Base-by-base conservation (phyloP, 192 early-diverging fungal genomes). In the Entophlyctis luteolus region DNA sequence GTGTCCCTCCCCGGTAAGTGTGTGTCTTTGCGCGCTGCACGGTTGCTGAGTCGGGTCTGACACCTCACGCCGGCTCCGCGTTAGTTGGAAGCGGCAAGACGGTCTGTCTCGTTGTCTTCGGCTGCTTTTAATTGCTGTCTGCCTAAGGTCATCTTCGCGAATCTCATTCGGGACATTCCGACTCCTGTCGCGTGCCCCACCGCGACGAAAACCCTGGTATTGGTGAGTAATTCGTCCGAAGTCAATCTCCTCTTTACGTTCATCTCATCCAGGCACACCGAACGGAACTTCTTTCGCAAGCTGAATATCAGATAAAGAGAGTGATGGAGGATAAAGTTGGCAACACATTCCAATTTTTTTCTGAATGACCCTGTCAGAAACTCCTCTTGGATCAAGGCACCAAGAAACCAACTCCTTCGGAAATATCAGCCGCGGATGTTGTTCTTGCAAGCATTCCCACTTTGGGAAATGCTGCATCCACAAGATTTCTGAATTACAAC, bases 11-110 rank as follows among this genome's bases (percentile, higher is more conserved):
- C 90, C 18, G 87, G 84, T 20, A 79, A 73, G 73, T 20, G 1
- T 54, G 33, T 25, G 49, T 57, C 62, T 28, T 29, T 14, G 12
- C 22, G 0, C 0, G 28, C 22, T 18, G 16, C 22, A 34, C 35
- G 31, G 29, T 90, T 0, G 46, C 70, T 1, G 38, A 72, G 6
- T 88, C 88, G 0, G n/a, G n/a, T n/a, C 52, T 86, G 25, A 72
- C 69, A 33, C 72, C 87, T 0, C 89, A 93, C 73, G 82, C 87
- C 28, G 90, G 91, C 4, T 91, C 89, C 6, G 77, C 94, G 23
- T 59, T 59, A 20, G 86, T 87, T 62, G 93, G 93, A 20, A 91
- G 88, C 65, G 93, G 93, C 20, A 95, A 95, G 67, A 95, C 93
- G 25, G 92, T 93, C 55, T 33, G 27, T 33, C 18, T 18, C 27